Percentiles rank a stretch among this genome's conserved stretches.
Conservation (phyloP, 768 basidiomycete species). For the Tylopilus felleus region DNA sequence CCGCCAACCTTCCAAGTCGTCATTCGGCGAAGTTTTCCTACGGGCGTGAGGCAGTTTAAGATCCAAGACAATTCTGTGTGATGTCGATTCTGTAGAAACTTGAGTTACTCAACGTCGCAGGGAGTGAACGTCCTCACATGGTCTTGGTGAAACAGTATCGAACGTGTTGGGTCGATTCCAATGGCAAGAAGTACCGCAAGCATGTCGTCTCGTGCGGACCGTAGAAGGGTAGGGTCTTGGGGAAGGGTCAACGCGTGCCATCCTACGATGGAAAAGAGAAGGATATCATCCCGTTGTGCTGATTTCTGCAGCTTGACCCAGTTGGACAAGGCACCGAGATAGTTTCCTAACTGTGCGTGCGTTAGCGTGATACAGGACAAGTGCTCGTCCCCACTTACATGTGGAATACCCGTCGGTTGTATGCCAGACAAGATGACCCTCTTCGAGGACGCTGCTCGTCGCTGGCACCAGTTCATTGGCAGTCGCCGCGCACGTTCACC, state of each 20-base stretch:
- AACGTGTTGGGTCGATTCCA: constrained; percentile 75
- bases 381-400: constrained; percentile 46
- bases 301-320: constrained; percentile 80
- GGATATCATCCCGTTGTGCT: constrained; percentile 52
- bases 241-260: constrained; percentile 94
- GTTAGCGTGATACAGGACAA: constrained; percentile 4
- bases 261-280: constrained; percentile 87
- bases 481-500: constrained; percentile 2
- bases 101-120: not conserved
- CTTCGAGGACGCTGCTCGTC: constrained; percentile 4
- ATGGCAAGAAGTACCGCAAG: constrained; percentile 81
- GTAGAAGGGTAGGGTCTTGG: constrained; percentile 68
- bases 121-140: constrained; percentile 49
- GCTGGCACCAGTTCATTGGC: not conserved
- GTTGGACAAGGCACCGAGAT: constrained; percentile 84
- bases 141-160: constrained; percentile 84
- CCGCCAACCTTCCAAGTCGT: constrained; percentile 89
- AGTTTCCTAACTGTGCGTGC: constrained; percentile 76
- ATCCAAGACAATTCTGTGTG: constrained; percentile 92
- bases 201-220: constrained; percentile 65
- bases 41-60: constrained; percentile 76
- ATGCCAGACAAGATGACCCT: constrained; percentile 83
- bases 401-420: constrained; percentile 89
- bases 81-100: constrained; percentile 57
- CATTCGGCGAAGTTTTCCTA: constrained; percentile 85